phyloP scores from a whole-genome alignment of 345 rosid genomes.

The Pugionium cornutum region DNA sequence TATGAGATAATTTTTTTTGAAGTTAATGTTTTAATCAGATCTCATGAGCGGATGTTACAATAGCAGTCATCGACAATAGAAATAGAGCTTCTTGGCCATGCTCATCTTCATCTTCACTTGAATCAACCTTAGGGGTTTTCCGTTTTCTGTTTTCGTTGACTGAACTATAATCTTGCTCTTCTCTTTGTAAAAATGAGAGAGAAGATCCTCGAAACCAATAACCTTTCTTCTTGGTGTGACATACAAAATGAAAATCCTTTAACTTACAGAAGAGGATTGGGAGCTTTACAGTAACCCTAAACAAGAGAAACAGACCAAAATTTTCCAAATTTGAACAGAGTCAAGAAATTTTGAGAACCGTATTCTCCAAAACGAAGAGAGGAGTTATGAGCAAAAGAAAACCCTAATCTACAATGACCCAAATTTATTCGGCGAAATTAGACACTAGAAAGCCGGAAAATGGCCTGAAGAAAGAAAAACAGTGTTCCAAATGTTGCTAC shows the following conservation, averaged over 20 bases:
- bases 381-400: not conserved
- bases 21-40: too few species aligned
- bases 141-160: slow-evolving; percentile 54
- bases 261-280: too few species aligned
- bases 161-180: slow-evolving; percentile 47
- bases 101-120: slow-evolving; percentile 62
- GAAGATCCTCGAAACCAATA: slow-evolving; percentile 81
- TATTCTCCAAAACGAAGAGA: too few species aligned
- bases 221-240: slow-evolving; percentile 49
- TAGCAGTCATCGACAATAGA: slow-evolving; percentile 56
- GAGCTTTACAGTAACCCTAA: not conserved
- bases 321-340: not conserved
- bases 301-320: not conserved
- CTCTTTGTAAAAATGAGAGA: slow-evolving; percentile 72
- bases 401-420: not conserved
- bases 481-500: too few species aligned
- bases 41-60: too few species aligned
- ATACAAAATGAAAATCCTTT: not conserved
- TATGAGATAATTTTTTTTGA: too few species aligned
- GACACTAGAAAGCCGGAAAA: too few species aligned
- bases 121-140: slow-evolving; percentile 49
- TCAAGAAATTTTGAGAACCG: too few species aligned
- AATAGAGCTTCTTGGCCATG: slow-evolving; percentile 53
- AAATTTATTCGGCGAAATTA: too few species aligned
- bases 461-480: too few species aligned